Conservation (phyloP, 768 basidiomycete species). For the Tephrocybe rancida region DNA sequence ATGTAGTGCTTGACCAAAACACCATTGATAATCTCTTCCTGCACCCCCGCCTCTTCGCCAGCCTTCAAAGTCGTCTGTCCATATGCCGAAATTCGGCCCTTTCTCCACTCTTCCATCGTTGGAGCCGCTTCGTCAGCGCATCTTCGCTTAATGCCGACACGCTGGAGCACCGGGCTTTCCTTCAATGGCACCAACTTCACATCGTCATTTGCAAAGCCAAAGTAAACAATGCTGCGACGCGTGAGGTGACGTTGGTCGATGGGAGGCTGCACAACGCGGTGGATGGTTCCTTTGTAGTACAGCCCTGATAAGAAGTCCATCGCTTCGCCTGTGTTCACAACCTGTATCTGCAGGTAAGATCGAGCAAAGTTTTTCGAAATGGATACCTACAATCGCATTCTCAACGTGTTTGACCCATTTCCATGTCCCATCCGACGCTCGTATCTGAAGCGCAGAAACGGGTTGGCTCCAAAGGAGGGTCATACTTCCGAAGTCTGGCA, state of each 20-base stretch:
- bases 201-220: conserved; percentile 43
- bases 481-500: conserved; percentile 37
- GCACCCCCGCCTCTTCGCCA: conserved; percentile 33
- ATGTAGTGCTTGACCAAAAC: conserved; percentile 49
- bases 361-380: neutral
- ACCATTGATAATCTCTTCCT: conserved; percentile 46
- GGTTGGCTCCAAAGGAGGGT: conserved; percentile 50
- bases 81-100: conserved; percentile 39
- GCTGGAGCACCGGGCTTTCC: conserved; percentile 42
- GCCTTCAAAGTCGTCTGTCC: conserved; percentile 35
- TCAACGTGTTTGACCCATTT: conserved; percentile 45
- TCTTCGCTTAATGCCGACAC: conserved; percentile 32
- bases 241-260: conserved; percentile 39
- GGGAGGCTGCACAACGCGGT: conserved; percentile 49
- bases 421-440: conserved; percentile 41
- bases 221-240: conserved; percentile 49
- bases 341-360: conserved; percentile 18
- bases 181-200: conserved; percentile 35
- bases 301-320: conserved; percentile 49
- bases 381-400: conserved; percentile 38
- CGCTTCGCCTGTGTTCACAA: conserved; percentile 47
- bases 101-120: conserved; percentile 41
- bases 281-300: conserved; percentile 46
- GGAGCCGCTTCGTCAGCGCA: conserved; percentile 38
- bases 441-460: conserved; percentile 45